Evolutionary conservation across 2,329 filamentous ascomycete species (phyloP), one percentile per base, ranked within the genome.

Genomic region (Botryotinia globosa): DNA sequence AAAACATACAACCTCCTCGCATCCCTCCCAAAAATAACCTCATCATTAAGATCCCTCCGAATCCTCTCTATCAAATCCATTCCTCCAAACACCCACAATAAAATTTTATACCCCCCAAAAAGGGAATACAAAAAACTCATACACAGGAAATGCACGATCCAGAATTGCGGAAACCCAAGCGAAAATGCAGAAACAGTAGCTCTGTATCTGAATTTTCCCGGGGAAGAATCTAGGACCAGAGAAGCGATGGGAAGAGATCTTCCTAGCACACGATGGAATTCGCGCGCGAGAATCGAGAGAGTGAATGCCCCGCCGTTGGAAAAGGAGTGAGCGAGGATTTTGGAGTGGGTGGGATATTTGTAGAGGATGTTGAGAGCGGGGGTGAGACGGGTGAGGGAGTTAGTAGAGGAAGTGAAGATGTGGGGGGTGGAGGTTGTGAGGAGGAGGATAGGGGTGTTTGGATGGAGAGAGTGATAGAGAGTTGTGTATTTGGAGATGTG

Each of bases 401-500:
- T 29, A 20, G 20, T 4, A 1, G 10, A 34, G 10, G 42, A 20
- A 9, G 62, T 8, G 29, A 34, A 42, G 6, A 45, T 25, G 10
- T 65, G 76, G 8, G 84, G 80, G 44, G 86, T 82, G n/a, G 81
- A 79, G 5, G 83, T 86, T 37, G 87, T 82, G 12, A 89, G 81
- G 32, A 87, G 82, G 34, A 89, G 79, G 68, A 88, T 85, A 45
- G 82, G 4, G 84, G 80, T 18, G 78, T 76, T 12, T 12, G 85
- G 85, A 58, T 82, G 82, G 8, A 85, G 79, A 1, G 77, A 79
- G 39, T 80, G 78, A 77, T 87, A 86, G 69, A 81, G 80, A 1
- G 78, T 72, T n/a, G 84, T 81, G 76, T 86, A 87, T 79, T 87
- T 87, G 68, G 81, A 77, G 42, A 85, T 79, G 63, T 85, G 82